A percentile compares a stretch with the other conserved stretches of the same genome.
Evolutionary conservation across 2,329 filamentous ascomycete species (phyloP).

Genomic region (Penicillium sp.): DNA sequence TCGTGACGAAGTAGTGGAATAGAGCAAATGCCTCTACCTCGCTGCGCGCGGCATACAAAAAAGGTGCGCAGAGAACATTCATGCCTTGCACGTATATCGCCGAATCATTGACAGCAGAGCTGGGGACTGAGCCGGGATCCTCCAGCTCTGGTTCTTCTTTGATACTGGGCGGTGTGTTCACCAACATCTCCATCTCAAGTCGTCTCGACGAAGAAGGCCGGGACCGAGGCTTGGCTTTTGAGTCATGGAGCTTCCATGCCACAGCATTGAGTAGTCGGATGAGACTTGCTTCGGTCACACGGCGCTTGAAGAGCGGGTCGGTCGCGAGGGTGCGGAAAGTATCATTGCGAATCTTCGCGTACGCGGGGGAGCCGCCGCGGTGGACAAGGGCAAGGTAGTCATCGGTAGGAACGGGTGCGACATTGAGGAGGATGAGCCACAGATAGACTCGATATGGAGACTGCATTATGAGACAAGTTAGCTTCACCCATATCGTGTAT

Average conservation of each 20-base stretch:
- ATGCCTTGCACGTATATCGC: conserved; percentile 97
- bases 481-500: not conserved
- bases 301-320: conserved; percentile 92
- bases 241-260: conserved; percentile 89
- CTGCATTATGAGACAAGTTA: conserved; percentile 48
- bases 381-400: conserved; percentile 88
- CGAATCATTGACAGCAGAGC: conserved; percentile 58
- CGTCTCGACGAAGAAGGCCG: conserved; percentile 46
- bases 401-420: conserved; percentile 80
- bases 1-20: conserved; percentile 83
- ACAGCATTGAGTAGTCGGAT: conserved; percentile 94
- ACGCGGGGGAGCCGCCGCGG: conserved; percentile 88
- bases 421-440: conserved; percentile 91
- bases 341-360: conserved; percentile 97
- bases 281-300: conserved; percentile 91
- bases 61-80: conserved; percentile 96
- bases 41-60: conserved; percentile 90
- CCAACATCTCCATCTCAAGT: conserved; percentile 49
- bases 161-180: conserved; percentile 41
- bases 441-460: conserved; percentile 92
- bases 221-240: conserved; percentile 53
- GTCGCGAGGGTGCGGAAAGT: conserved; percentile 96
- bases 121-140: conserved; percentile 17
- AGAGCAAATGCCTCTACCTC: conserved; percentile 93
- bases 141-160: conserved; percentile 34